Evolutionary conservation across 176 grass and related monocot species (phyloP).

Genomic region (Metroxylon sagu): DNA sequence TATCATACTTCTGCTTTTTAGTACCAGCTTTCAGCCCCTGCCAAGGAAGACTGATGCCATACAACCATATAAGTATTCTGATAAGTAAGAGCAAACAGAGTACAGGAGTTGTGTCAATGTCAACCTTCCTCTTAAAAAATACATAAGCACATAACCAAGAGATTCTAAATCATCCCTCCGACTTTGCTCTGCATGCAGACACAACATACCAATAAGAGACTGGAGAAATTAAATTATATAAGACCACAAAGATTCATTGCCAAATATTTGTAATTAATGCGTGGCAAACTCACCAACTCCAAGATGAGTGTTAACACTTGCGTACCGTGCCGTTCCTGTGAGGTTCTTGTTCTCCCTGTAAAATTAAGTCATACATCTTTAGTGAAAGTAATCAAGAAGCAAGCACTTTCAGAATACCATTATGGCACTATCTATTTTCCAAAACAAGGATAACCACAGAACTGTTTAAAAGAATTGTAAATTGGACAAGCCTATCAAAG

Average conservation of each 20-base stretch:
- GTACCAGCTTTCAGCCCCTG: constrained; percentile 14
- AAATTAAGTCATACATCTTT: neutral
- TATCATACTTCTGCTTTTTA: constrained; percentile 15
- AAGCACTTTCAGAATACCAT: too few species aligned
- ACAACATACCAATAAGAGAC: neutral
- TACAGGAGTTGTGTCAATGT: neutral
- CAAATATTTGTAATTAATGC: too few species aligned
- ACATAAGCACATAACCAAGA: constrained; percentile 8
- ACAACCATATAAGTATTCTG: too few species aligned
- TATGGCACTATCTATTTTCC: too few species aligned
- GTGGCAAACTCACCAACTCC: constrained; percentile 2
- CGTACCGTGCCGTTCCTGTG: neutral
- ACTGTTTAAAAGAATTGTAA: too few species aligned
- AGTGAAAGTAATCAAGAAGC: too few species aligned
- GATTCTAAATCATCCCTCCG: constrained; percentile 9
- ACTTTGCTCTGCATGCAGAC: constrained; percentile 4
- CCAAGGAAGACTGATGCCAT: constrained; percentile 5
- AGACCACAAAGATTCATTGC: neutral
- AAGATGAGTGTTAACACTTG: constrained; percentile 3
- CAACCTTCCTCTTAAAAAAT: constrained; percentile 8
- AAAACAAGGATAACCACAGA: too few species aligned
- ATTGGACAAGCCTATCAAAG: too few species aligned
- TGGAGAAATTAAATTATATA: neutral
- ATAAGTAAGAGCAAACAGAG: neutral
- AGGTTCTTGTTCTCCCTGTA: constrained; percentile 3